Base-by-base conservation (phyloP, 306 rosid species). In the Ochetophila trinervis region DNA sequence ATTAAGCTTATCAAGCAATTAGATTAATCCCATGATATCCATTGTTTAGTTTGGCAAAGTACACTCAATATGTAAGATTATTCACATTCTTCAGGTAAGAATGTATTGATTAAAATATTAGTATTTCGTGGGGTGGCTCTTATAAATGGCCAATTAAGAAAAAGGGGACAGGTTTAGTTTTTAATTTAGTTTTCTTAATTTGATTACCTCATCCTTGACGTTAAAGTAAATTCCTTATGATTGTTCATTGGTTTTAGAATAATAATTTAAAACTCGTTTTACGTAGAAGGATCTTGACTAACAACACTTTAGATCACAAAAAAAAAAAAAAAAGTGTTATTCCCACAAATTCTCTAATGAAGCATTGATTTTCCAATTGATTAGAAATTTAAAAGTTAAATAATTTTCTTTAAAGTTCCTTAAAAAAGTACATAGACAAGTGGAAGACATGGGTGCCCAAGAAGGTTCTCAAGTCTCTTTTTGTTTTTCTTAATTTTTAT, bases 361-460 rank as follows among this genome's bases (percentile, higher is more conserved):
- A 24, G 65, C 75, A 57, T 66, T 78, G 13, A 35, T 72, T 58
- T 36, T 13, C 32, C 49, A 55, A 72, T 54, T 66, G 40, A 57
- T 70, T 66, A 36, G n/a, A 66, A 57, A 12, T 40, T 40, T 40
- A 40, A 7, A 8, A 61, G 23, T 58, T 30, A 49, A 37, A 20
- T 14, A 45, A 35, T 15, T 50, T 58, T 54, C 69, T 37, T 23
- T 61, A 59, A 23, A 7, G 11, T 5, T 37, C 10, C 44, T 7
- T 37, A 68, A 69, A 70, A 66, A 36, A 66, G 55, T 34, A 13
- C 44, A n/a, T 10, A 18, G 45, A 35, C 19, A 15, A 74, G 74
- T 80, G 85, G 80, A 66, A 69, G 67, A 49, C 64, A 51, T 63
- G 66, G 45, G 12, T 53, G 48, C 74, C 80, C 78, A 63, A 66